phyloP scores from a whole-genome alignment of 2,329 filamentous ascomycete genomes.

The Cyphellophora attinorum region DNA sequence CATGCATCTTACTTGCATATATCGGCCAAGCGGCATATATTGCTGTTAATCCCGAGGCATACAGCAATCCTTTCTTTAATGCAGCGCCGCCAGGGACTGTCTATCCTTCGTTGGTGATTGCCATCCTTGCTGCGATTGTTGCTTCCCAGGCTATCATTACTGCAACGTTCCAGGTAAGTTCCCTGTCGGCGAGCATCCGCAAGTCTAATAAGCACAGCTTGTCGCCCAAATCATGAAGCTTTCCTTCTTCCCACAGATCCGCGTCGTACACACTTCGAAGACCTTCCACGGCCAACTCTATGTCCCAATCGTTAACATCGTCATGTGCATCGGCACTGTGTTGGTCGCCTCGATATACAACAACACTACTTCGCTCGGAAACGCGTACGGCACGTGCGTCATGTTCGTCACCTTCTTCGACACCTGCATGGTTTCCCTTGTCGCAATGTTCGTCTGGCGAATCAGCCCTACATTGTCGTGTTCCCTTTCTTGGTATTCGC shows the following conservation, averaged over 20 bases:
- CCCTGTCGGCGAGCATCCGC: not conserved
- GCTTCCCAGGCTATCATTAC: conserved; percentile 74
- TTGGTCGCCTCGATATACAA: conserved; percentile 65
- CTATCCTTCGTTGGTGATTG: conserved; percentile 59
- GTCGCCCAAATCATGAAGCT: conserved; percentile 64
- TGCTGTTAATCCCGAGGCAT: conserved; percentile 48
- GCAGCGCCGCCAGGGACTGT: conserved; percentile 58
- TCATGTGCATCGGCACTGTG: conserved; percentile 67
- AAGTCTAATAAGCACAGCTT: conserved; percentile 28
- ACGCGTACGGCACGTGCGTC: conserved; percentile 71
- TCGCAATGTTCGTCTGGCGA: conserved; percentile 64
- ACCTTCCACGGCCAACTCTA: conserved; percentile 67
- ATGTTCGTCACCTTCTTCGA: conserved; percentile 72
- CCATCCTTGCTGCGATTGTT: conserved; percentile 62
- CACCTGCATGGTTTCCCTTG: conserved; percentile 63
- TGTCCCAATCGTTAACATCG: conserved; percentile 66
- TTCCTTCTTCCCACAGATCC: conserved; percentile 67
- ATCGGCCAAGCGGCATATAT: conserved; percentile 69
- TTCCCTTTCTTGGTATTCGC: conserved; percentile 55
- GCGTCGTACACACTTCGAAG: conserved; percentile 60
- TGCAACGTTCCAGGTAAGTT: conserved; percentile 54
- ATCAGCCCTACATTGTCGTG: conserved; percentile 48
- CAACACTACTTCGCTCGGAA: conserved; percentile 58
- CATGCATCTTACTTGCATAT: conserved; percentile 53
- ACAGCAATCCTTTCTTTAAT: conserved; percentile 66